A percentile compares a stretch with the other conserved stretches of the same genome.
phyloP scores from a whole-genome alignment of 2,329 filamentous ascomycete species.

The Zymoseptoria pseudotritici region DNA sequence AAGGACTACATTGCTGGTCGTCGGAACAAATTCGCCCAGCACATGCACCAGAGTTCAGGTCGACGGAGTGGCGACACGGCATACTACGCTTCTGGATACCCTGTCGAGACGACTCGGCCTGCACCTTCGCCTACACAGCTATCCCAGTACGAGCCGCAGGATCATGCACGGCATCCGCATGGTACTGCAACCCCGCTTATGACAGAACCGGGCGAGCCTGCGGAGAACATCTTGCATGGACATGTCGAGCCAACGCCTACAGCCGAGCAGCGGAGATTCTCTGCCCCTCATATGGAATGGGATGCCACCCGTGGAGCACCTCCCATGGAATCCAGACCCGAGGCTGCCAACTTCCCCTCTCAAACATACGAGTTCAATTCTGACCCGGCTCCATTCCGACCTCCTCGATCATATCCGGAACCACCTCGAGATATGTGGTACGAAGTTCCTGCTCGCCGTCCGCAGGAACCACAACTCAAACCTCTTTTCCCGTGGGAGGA shows the following conservation, averaged over 20 bases:
- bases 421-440: constrained; percentile 87
- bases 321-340: constrained; percentile 63
- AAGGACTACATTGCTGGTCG: constrained; percentile 14
- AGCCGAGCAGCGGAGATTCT: constrained; percentile 44
- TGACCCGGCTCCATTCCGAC: constrained; percentile 65
- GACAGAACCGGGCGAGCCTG: constrained; percentile 36
- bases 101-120: constrained; percentile 14
- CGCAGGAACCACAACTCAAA: constrained; percentile 48
- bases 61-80: background rate
- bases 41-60: constrained; percentile 3
- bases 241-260: constrained; percentile 38
- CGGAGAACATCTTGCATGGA: constrained; percentile 39
- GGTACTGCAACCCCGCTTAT: constrained; percentile 26
- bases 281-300: constrained; percentile 54
- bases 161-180: constrained; percentile 3
- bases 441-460: constrained; percentile 57
- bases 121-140: constrained; percentile 11
- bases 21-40: constrained; percentile 4
- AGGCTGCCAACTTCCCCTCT: constrained; percentile 75
- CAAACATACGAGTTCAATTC: constrained; percentile 77
- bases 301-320: constrained; percentile 55
- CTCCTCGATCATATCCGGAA: constrained; percentile 70
- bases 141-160: constrained; percentile 5
- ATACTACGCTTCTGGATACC: constrained; percentile 22
- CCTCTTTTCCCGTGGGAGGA: constrained; percentile 89